Evolutionary conservation across 164 flowering plant species (phyloP).

Genomic region (Taxillus chinensis): DNA sequence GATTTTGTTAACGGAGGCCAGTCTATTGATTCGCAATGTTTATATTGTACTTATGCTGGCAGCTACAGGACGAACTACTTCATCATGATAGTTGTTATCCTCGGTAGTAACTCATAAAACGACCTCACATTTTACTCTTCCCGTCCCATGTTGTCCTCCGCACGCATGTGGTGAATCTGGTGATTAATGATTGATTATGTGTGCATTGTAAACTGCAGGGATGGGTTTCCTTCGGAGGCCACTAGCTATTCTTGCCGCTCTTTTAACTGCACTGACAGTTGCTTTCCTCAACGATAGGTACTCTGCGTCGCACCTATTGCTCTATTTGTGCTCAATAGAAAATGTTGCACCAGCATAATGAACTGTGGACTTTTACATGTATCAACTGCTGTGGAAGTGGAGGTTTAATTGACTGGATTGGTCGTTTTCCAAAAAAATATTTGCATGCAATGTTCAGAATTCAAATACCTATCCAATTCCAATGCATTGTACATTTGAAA

Average conservation of each 20-base stretch:
- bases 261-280: constrained; percentile 62
- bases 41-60: constrained; percentile 15
- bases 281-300: constrained; percentile 93
- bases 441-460: too few species aligned
- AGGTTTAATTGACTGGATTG: too few species aligned
- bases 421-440: too few species aligned
- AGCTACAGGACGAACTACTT: constrained; percentile 91
- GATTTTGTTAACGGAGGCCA: too few species aligned
- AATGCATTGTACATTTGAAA: too few species aligned
- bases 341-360: too few species aligned
- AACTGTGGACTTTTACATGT: too few species aligned
- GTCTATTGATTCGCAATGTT: background rate
- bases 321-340: background rate
- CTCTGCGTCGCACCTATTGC: background rate
- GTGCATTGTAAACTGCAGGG: constrained; percentile 26
- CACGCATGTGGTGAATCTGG: background rate
- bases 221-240: constrained; percentile 85
- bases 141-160: background rate
- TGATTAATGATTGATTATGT: background rate
- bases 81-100: constrained; percentile 62
- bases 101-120: constrained; percentile 32
- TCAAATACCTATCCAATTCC: too few species aligned
- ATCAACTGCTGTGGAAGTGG: too few species aligned
- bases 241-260: constrained; percentile 74
- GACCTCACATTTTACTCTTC: background rate